phyloP scores from a whole-genome alignment of 805 yeast species.

The Diddensiella transvaalensis region DNA sequence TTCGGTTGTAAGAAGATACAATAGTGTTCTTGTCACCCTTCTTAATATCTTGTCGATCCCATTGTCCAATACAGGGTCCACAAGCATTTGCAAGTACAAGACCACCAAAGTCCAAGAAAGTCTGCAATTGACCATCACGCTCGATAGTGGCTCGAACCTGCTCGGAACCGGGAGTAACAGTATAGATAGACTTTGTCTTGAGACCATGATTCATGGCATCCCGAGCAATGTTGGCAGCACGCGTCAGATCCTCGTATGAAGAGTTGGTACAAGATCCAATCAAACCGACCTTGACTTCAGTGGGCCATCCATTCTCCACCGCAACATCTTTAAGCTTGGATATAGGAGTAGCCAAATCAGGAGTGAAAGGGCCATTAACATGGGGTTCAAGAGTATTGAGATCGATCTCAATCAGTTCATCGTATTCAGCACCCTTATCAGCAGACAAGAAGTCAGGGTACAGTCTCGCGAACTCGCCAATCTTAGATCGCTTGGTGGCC shows the following conservation, averaged over 20 bases:
- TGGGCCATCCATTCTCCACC: constrained; percentile 84
- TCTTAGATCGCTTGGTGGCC: constrained; percentile 81
- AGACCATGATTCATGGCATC: constrained; percentile 91
- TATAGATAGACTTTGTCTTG: constrained; percentile 85
- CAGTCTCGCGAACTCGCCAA: constrained; percentile 73
- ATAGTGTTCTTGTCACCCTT: constrained; percentile 95
- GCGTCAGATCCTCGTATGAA: constrained; percentile 96
- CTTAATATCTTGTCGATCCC: constrained; percentile 92
- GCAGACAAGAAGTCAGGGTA: constrained; percentile 69
- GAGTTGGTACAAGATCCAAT: constrained; percentile 99
- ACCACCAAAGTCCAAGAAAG: constrained; percentile 89
- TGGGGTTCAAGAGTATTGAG: constrained; percentile 87
- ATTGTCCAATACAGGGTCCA: constrained; percentile 99
- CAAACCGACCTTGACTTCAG: constrained; percentile 85
- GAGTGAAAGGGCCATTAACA: constrained; percentile 97
- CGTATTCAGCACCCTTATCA: constrained; percentile 90
- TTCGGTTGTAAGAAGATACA: constrained; percentile 95
- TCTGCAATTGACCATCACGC: constrained; percentile 86
- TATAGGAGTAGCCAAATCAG: constrained; percentile 94
- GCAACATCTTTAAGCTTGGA: constrained; percentile 83
- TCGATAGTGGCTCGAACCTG: constrained; percentile 97
- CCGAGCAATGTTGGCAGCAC: constrained; percentile 87
- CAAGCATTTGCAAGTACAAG: constrained; percentile 95
- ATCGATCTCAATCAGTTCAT: constrained; percentile 86
- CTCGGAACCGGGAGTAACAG: constrained; percentile 97